Percentiles rank a stretch among this genome's conserved stretches.
Conservation (phyloP, 2,329 filamentous ascomycete genomes). For the Fusarium ramigenum region DNA sequence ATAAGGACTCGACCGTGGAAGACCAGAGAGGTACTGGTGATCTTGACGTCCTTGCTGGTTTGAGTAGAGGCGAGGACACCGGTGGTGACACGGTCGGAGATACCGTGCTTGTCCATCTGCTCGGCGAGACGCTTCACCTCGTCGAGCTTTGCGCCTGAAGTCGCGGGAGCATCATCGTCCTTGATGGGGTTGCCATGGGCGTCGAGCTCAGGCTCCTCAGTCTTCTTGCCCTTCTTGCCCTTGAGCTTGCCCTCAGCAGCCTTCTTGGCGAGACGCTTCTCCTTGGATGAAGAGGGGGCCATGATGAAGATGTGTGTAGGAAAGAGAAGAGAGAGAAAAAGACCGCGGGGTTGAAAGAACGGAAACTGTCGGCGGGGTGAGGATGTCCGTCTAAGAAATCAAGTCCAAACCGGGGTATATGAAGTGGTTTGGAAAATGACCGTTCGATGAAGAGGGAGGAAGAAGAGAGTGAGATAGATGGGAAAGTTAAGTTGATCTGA, state of each 20-base stretch:
- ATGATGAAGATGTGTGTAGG: constrained; percentile 50
- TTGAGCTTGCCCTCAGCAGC: constrained; percentile 74
- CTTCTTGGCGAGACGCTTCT: constrained; percentile 77
- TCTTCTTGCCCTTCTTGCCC: constrained; percentile 75
- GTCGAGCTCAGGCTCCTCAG: constrained; percentile 75
- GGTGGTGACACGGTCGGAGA: constrained; percentile 97
- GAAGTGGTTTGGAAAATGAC: constrained; percentile 31
- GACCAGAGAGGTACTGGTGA: constrained; percentile 89
- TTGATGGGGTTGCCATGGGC: constrained; percentile 66
- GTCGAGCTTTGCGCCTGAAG: constrained; percentile 76
- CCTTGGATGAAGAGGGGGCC: constrained; percentile 73
- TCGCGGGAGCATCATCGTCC: constrained; percentile 71
- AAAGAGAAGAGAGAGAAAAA: constrained; percentile 17
- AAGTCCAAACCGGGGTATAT: constrained; percentile 41
- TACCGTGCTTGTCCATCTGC: constrained; percentile 94
- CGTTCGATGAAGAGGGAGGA: constrained; percentile 36
- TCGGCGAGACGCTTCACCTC: constrained; percentile 87
- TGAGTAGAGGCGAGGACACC: constrained; percentile 90
- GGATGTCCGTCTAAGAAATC: constrained; percentile 28
- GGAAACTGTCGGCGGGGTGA: constrained; percentile 37
- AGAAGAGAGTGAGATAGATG: constrained; percentile 25
- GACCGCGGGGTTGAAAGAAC: constrained; percentile 42
- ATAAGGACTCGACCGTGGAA: constrained; percentile 98
- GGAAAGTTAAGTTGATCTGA: constrained; percentile 29
- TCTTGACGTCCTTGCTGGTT: constrained; percentile 94